Percentiles rank a stretch among this genome's conserved stretches.
Conservation (phyloP, 805 yeast species). For the Osmozyma mogii region DNA sequence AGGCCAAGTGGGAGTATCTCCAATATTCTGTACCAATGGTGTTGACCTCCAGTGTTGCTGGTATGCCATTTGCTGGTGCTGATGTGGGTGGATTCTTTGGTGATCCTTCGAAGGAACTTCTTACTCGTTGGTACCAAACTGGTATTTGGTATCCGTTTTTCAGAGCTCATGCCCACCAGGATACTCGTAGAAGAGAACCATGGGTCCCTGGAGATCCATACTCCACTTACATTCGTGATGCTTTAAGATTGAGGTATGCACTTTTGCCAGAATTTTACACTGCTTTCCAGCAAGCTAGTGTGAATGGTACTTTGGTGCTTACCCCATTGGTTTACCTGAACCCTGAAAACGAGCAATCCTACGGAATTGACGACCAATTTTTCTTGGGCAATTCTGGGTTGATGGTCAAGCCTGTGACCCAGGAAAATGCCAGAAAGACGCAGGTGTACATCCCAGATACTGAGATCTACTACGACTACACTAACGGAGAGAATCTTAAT, state of each 20-base stretch:
- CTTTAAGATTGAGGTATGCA: slow-evolving; percentile 65
- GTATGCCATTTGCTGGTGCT: slow-evolving; percentile 90
- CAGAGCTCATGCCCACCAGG: slow-evolving; percentile 95
- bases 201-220: slow-evolving; percentile 76
- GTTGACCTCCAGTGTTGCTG: slow-evolving; percentile 70
- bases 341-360: slow-evolving; percentile 40
- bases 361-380: slow-evolving; percentile 74
- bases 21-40: slow-evolving; percentile 80
- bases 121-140: slow-evolving; percentile 91
- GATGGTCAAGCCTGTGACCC: slow-evolving; percentile 73
- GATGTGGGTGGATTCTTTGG: slow-evolving; percentile 98
- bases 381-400: slow-evolving; percentile 65
- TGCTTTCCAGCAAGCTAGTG: slow-evolving; percentile 57
- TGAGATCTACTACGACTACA: slow-evolving; percentile 50
- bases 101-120: slow-evolving; percentile 71
- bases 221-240: slow-evolving; percentile 56
- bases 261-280: slow-evolving; percentile 78
- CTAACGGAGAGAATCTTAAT: slow-evolving; percentile 20
- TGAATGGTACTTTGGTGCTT: slow-evolving; percentile 61
- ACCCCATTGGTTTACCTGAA: slow-evolving; percentile 56
- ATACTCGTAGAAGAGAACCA: slow-evolving; percentile 88
- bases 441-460: slow-evolving; percentile 46
- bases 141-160: slow-evolving; percentile 96
- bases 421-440: slow-evolving; percentile 36
- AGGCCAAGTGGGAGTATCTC: slow-evolving; percentile 86